phyloP scores from a whole-genome alignment of 2,329 filamentous ascomycete genomes.

The Pseudomassariella vexata region DNA sequence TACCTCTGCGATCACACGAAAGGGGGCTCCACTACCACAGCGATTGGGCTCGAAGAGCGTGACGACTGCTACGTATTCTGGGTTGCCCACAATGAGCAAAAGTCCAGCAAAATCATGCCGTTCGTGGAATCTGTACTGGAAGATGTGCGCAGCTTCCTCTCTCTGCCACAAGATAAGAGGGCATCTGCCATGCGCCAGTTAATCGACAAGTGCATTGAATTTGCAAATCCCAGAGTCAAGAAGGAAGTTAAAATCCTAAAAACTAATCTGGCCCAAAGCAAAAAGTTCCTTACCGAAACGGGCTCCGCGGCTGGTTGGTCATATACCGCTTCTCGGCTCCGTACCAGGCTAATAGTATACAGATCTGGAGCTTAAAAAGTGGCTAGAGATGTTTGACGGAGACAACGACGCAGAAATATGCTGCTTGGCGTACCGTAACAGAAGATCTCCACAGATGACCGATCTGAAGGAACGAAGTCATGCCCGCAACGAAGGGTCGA shows the following conservation, averaged over 20 bases:
- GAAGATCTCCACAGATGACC: conserved; percentile 3
- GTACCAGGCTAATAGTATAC: no score
- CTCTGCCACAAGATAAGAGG: conserved; percentile 2
- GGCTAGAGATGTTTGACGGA: conserved; percentile 3
- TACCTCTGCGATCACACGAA: conserved; percentile 41
- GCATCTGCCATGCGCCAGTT: conserved; percentile 10
- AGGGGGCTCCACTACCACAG: conserved; percentile 37
- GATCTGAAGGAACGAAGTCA: background rate
- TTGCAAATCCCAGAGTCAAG: conserved; percentile 8
- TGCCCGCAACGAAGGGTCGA: background rate
- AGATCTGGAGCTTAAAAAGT: background rate
- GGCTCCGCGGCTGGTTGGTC: conserved; percentile 1
- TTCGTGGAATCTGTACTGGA: conserved; percentile 26
- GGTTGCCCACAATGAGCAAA: conserved; percentile 33
- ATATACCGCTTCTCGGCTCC: no score
- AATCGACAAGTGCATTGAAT: conserved; percentile 13
- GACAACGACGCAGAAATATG: background rate
- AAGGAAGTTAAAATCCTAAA: conserved; percentile 8
- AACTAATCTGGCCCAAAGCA: conserved; percentile 1
- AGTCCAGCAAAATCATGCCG: conserved; percentile 10
- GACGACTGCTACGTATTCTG: conserved; percentile 31
- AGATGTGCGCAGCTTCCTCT: conserved; percentile 4
- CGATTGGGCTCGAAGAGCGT: conserved; percentile 34
- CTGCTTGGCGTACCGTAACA: conserved; percentile 2
- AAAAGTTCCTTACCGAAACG: background rate